These are phyloP conservation scores for Gilbertella persicaria DNA, from an alignment of 371 early-diverging fungal genomes.

Conservation along the genomic window DNA sequence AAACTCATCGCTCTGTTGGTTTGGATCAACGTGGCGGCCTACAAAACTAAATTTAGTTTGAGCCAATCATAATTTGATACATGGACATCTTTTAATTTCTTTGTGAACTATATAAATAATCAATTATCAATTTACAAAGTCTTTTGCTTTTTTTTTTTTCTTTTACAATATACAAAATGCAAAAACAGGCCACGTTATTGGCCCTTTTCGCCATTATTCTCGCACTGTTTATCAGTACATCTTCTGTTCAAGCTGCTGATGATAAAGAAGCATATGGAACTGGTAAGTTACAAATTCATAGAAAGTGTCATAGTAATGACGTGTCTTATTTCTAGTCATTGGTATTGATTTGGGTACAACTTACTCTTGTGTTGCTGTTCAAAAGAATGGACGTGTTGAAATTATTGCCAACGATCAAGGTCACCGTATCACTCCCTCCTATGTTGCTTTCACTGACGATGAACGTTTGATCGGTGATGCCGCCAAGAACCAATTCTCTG, in stretches of 20 bases:
- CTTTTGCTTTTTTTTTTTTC: constrained; percentile 23
- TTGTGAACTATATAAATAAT: constrained; percentile 12
- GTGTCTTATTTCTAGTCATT: constrained; percentile 33
- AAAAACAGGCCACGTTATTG: constrained; percentile 46
- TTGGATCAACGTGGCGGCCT: constrained; percentile 3
- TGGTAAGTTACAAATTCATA: constrained; percentile 40
- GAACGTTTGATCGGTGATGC: constrained; percentile 88
- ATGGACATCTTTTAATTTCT: constrained; percentile 29
- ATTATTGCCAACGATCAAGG: constrained; percentile 85
- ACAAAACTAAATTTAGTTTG: constrained; percentile 20
- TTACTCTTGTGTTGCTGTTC: constrained; percentile 96
- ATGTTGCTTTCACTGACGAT: constrained; percentile 83
- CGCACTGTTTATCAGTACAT: constrained; percentile 37
- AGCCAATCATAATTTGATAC: constrained; percentile 45
- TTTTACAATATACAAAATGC: constrained; percentile 32
- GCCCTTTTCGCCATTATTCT: constrained; percentile 49
- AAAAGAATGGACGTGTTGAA: constrained; percentile 87
- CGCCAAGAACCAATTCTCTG: constrained; percentile 83
- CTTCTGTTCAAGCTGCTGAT: constrained; percentile 36
- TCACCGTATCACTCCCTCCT: constrained; percentile 88
- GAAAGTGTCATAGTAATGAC: too few relatives aligned
- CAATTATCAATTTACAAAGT: neutral
- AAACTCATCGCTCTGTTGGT: neutral
- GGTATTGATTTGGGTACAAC: constrained; percentile 97
- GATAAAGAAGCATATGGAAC: constrained; percentile 55